Conservation (phyloP, 140 eudicot species). For the Oenanthe javanica region DNA sequence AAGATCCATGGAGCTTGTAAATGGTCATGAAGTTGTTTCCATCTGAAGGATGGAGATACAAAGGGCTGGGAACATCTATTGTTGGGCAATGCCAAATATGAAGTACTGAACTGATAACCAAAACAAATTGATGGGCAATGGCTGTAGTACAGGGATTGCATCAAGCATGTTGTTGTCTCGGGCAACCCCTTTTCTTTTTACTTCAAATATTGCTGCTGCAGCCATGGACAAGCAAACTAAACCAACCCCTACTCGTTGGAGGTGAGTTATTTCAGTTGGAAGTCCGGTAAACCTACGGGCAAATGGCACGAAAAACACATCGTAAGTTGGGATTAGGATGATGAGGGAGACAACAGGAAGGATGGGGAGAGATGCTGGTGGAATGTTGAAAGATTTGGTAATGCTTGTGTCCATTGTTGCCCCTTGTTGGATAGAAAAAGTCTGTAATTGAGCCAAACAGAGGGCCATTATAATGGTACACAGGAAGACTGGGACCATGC, state of each 20-base stretch:
- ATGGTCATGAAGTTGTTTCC: too few relatives aligned
- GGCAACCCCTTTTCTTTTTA: slow-evolving; percentile 50
- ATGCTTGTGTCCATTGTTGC: slow-evolving; percentile 57
- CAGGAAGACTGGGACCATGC: slow-evolving; percentile 56
- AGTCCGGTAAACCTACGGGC: slow-evolving; percentile 45
- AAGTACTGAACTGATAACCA: slow-evolving; percentile 64
- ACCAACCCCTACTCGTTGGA: slow-evolving; percentile 70
- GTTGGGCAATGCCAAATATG: slow-evolving; percentile 49
- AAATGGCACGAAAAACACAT: slow-evolving; percentile 48
- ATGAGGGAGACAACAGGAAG: slow-evolving; percentile 50
- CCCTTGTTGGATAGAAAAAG: slow-evolving; percentile 70
- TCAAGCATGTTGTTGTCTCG: slow-evolving; percentile 43
- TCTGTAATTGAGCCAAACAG: slow-evolving; percentile 74
- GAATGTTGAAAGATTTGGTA: slow-evolving; percentile 44
- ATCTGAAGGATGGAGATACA: too few relatives aligned
- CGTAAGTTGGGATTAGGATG: slow-evolving; percentile 54
- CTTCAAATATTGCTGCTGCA: slow-evolving; percentile 56
- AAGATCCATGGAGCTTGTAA: too few relatives aligned
- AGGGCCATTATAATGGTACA: slow-evolving; percentile 57
- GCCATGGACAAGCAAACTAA: slow-evolving; percentile 58
- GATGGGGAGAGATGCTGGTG: slow-evolving; percentile 72
- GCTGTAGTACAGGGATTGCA: slow-evolving; percentile 49
- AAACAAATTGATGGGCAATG: slow-evolving; percentile 64
- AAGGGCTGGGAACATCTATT: too few relatives aligned
- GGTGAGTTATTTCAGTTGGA: slow-evolving; percentile 66